Evolutionary conservation across 139 green algal genomes (phyloP), one percentile per base, ranked within the genome.

Genomic region (Nannochloris sp.): DNA sequence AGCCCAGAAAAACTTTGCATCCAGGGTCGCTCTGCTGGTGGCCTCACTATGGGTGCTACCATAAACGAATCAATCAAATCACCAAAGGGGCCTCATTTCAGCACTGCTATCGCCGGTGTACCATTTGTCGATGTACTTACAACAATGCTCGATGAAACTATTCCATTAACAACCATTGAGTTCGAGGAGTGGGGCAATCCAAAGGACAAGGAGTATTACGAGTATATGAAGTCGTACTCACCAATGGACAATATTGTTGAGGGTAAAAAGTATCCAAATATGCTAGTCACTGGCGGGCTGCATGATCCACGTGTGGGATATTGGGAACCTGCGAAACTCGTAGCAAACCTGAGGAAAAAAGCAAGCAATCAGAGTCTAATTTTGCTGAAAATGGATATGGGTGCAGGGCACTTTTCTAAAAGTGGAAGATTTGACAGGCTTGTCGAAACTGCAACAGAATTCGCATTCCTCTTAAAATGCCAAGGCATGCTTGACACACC

Each of bases 91-190:
- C 77, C 84, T 61, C 72, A 89, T 16, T 91, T 88, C 63, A 36
- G 48, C 16, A 55, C 53, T 49, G 68, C 62, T 28, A 66, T 75
- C 3, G 33, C 56, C 13, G 68, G 75, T 13, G 90, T 97, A 33
- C 89, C 88, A 0, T 97, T 97, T 70, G 91, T 97, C 59, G 92
- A 97, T 79, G 73, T 80, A 2, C 65, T 90, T 31, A 91, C 84
- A 10, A 90, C 86, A 40, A 93, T 95, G 80, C 67, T 85, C 16
- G 75, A 84, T 46, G 67, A 80, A 14, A 72, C 62, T 45, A 83
- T 87, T 40, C 80, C 80, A 2, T 66, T 87, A 5, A 87, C 80
- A 23, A 26, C 23, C 13, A 56, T 62, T 28, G 63, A 62, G 37
- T 44, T 23, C 29, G 63, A 50, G 14, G 28, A 60, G 25, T 89